Conservation (phyloP, 225 moss, liverwort and hornwort species). For the Marchantia polymorpha region DNA sequence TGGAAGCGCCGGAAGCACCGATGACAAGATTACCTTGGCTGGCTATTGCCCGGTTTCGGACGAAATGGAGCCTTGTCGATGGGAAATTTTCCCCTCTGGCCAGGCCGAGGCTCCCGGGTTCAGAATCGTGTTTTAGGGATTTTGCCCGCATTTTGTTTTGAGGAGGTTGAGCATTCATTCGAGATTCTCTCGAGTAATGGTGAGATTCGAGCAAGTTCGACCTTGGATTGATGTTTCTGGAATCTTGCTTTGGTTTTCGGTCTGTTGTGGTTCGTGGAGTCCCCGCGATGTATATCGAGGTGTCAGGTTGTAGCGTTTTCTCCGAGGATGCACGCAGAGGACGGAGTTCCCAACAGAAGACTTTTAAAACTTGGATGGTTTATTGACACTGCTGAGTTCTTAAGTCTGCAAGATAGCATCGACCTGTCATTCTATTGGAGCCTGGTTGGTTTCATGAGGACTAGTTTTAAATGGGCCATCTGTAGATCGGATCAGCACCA, state of each 20-base stretch:
- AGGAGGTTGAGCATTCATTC: not conserved
- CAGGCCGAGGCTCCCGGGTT: conserved; percentile 77
- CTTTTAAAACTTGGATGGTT: not conserved
- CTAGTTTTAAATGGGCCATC: no score
- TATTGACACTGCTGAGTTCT: not conserved
- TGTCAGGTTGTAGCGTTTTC: not conserved
- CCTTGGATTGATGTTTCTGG: not conserved
- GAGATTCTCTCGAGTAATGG: not conserved
- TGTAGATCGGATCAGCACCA: not conserved
- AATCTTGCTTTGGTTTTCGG: not conserved
- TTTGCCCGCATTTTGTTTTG: not conserved
- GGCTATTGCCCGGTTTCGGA: conserved; percentile 97
- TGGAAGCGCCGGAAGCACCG: conserved; percentile 57
- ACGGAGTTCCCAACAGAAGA: not conserved
- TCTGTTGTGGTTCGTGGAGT: not conserved
- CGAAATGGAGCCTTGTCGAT: conserved; percentile 94
- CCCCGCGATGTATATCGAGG: not conserved
- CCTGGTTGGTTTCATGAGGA: not conserved
- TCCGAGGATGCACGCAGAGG: not conserved
- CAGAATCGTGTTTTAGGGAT: conserved; percentile 73
- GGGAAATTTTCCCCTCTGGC: conserved; percentile 83
- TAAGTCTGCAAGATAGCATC: not conserved
- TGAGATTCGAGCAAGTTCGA: not conserved
- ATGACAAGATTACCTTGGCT: conserved; percentile 70
- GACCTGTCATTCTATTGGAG: not conserved